Conservation (phyloP, 345 rosid species). For the Linum trigynum region DNA sequence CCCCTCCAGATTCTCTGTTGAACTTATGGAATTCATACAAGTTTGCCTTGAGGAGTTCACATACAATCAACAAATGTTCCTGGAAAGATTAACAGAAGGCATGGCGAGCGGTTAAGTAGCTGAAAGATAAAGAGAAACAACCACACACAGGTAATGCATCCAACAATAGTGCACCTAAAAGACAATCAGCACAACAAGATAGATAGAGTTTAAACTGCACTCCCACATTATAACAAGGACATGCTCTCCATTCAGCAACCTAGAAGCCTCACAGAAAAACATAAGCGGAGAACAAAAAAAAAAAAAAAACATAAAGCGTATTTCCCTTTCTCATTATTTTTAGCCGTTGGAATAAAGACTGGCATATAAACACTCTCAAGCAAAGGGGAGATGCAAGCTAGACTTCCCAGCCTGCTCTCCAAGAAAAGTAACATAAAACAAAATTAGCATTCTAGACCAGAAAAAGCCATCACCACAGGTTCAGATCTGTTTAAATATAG, state of each 20-base stretch:
- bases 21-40: constrained; percentile 95
- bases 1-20: constrained; percentile 96
- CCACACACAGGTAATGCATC: not conserved
- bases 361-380: no score
- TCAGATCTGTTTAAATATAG: no score
- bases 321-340: not conserved
- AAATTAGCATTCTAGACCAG: no score
- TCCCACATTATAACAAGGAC: no score
- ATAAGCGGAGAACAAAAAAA: not conserved
- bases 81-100: constrained; percentile 21
- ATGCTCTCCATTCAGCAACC: no score
- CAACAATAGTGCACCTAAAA: not conserved
- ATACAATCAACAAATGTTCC: constrained; percentile 98
- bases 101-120: not conserved
- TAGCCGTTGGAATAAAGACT: no score
- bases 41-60: constrained; percentile 98
- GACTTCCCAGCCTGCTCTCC: no score
- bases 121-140: not conserved
- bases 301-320: constrained; percentile 7
- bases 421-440: no score
- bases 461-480: no score
- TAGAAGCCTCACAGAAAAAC: no score
- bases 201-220: not conserved
- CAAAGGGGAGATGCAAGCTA: no score
- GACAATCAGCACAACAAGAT: not conserved